Evolutionary conservation across 805 yeast species (phyloP), one percentile per base, ranked within the genome.

Genomic region (Priceomyces carsonii): DNA sequence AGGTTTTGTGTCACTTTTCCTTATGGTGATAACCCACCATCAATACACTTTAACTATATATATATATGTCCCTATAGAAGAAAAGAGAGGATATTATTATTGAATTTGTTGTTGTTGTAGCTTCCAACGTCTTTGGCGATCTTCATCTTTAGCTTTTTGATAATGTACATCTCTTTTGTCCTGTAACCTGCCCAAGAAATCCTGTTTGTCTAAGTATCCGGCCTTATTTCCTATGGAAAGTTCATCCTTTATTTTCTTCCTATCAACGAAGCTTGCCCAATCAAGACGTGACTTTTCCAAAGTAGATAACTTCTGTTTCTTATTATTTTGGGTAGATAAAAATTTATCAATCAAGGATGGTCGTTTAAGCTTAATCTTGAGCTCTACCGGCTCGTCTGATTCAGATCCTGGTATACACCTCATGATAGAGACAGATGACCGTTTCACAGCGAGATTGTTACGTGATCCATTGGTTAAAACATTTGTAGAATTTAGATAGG

Each of bases 231-330:
- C 84, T 38, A 77, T 73, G 31, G 72, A 74, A 53, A 93, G 74
- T 43, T 93, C 99, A 45, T 87, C 96, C 34, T 77, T 72, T 30
- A 93, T 81, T 37, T 89, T 89, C 44, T 82, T 80, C 45, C 84
- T 75, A 61, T 91, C 97, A 19, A 93, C 96, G 62, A 85, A 89
- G 30, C 85, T 79, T 1, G 95, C 95, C 95, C 98, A 93, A 61
- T 93, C 99, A 33, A 93, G 69, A 43, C 95, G 71, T 1, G 95
- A 85, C 61, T 93, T 93, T 56, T 93, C 98, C 44, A 93, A 66
- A 0, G 99, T 93, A 16, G 95, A 85, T 42, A 93, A 69, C 55
- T 88, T 91, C 47, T 47, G 60, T 20, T 86, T 79, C 47, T 84
- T 80, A 44, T 82, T 77, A 10, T 65, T 62, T 3, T 85, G 71